A percentile compares a stretch with the other conserved stretches of the same genome.
phyloP scores from a whole-genome alignment of 2,329 filamentous ascomycete species.

The Byssothecium circinans region DNA sequence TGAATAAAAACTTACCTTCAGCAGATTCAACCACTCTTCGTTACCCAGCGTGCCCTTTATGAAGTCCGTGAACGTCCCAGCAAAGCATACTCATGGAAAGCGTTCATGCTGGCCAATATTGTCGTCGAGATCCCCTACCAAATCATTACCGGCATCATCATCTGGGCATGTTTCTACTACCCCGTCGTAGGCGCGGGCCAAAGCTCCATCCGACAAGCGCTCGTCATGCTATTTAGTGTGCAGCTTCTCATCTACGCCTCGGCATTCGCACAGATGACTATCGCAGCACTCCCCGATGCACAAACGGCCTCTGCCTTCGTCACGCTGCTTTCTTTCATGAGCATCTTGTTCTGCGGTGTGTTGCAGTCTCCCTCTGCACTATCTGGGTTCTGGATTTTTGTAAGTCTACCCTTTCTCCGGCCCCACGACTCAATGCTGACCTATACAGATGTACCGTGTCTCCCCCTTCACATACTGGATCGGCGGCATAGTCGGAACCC shows the following conservation, averaged over 20 bases:
- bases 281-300: constrained; percentile 69
- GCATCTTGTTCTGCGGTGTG: constrained; percentile 54
- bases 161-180: constrained; percentile 70
- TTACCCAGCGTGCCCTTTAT: constrained; percentile 61
- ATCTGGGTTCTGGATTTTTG: constrained; percentile 74
- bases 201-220: constrained; percentile 50
- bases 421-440: background rate
- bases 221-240: constrained; percentile 67
- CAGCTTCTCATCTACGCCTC: constrained; percentile 71
- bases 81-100: constrained; percentile 75
- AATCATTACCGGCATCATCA: constrained; percentile 62
- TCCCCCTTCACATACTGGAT: constrained; percentile 68
- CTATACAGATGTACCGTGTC: constrained; percentile 62
- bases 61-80: constrained; percentile 63
- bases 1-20: background rate
- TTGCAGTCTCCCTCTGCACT: constrained; percentile 60
- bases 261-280: constrained; percentile 73
- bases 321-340: constrained; percentile 59
- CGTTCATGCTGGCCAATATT: constrained; percentile 72
- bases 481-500: constrained; percentile 37
- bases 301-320: constrained; percentile 68
- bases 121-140: constrained; percentile 71
- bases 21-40: constrained; percentile 61
- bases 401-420: background rate
- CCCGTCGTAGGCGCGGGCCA: constrained; percentile 45